These are phyloP conservation scores for Penicillium palitans DNA, from an alignment of 2,329 filamentous ascomycete genomes.

Conservation along the genomic window DNA sequence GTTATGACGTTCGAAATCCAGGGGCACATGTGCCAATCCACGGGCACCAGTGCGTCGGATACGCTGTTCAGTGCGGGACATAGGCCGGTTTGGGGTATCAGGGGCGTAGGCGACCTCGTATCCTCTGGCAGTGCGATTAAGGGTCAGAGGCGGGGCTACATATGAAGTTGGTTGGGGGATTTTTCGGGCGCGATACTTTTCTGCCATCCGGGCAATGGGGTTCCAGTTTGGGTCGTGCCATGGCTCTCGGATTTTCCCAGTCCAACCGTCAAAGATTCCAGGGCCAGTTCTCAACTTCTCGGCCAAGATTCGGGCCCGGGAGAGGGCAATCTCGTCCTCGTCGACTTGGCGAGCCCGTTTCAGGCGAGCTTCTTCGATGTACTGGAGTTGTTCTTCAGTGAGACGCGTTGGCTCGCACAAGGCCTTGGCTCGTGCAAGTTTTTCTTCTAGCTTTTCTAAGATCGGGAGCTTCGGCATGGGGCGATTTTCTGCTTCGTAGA, in stretches of 20 bases:
- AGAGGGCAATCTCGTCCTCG: conserved; percentile 45
- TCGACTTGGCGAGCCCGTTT: conserved; percentile 33
- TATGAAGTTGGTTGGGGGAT: background rate
- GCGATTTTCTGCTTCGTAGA: conserved; percentile 13
- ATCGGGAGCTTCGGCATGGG: conserved; percentile 38
- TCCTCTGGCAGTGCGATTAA: conserved; percentile 16
- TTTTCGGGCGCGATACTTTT: conserved; percentile 6
- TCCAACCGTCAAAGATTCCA: conserved; percentile 31
- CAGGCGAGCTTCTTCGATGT: conserved; percentile 21
- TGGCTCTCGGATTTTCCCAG: conserved; percentile 28
- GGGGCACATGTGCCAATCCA: conserved; percentile 45
- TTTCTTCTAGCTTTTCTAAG: conserved; percentile 28
- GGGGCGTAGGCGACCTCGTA: conserved; percentile 46
- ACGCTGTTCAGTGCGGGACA: conserved; percentile 47
- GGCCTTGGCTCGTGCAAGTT: conserved; percentile 23
- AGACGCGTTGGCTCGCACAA: conserved; percentile 28
- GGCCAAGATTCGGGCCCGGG: conserved; percentile 43
- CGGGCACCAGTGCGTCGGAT: conserved; percentile 46
- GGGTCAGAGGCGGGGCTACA: background rate
- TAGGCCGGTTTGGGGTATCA: conserved; percentile 37
- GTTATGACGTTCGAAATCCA: conserved; percentile 31
- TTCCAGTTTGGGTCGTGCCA: conserved; percentile 13
- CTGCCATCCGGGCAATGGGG: background rate
- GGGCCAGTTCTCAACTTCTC: conserved; percentile 41
- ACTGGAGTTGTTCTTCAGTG: conserved; percentile 18